A percentile compares a stretch with the other conserved stretches of the same genome.
Evolutionary conservation across 2,329 filamentous ascomycete species (phyloP).

Genomic region (Orbilia brochopaga): DNA sequence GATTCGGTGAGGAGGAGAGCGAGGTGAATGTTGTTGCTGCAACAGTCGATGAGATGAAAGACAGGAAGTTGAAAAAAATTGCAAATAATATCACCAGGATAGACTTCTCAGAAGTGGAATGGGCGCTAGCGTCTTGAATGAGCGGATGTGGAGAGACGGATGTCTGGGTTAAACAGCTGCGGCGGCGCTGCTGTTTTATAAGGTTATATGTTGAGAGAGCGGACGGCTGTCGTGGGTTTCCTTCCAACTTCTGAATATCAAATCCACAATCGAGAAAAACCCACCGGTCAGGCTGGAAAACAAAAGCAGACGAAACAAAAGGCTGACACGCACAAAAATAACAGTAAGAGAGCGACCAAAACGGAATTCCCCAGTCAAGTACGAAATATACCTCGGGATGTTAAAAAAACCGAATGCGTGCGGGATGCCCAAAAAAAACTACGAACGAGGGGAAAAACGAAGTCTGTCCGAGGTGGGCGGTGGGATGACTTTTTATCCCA

Average conservation of each 20-base stretch:
- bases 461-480: constrained; percentile 35
- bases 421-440: constrained; percentile 3
- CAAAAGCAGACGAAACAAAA: constrained; percentile 14
- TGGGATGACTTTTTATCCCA: constrained; percentile 39
- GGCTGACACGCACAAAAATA: constrained; percentile 29
- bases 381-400: constrained; percentile 7
- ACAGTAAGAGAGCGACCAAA: neutral
- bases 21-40: no score
- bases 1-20: no score
- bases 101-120: constrained; percentile 45
- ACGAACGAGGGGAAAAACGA: constrained; percentile 17
- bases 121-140: constrained; percentile 13
- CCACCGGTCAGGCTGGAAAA: constrained; percentile 10
- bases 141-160: constrained; percentile 11
- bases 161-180: no score
- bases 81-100: constrained; percentile 44
- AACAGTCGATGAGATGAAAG: constrained; percentile 13
- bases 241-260: constrained; percentile 37
- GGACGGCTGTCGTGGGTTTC: constrained; percentile 31
- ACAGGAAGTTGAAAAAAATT: constrained; percentile 14
- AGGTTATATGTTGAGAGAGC: neutral
- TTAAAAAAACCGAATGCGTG: constrained; percentile 10
- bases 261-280: constrained; percentile 31
- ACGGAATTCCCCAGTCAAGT: constrained; percentile 8
- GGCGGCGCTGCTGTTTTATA: no score